Conservation (phyloP, 441 rosid species). For the Syzygium syzygioides region DNA sequence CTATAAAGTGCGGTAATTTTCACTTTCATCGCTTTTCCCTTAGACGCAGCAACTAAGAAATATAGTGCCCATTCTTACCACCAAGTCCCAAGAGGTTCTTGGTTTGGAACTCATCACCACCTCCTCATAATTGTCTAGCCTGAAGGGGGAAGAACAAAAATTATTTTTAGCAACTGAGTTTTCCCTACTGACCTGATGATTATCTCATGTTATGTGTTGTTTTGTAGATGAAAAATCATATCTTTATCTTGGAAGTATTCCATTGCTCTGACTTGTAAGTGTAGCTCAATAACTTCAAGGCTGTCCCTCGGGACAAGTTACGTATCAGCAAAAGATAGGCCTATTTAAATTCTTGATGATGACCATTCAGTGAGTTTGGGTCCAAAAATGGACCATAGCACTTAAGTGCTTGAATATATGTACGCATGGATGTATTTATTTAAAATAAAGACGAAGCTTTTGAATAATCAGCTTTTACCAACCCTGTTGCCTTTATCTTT, state of each 20-base stretch:
- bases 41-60: not conserved
- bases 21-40: not conserved
- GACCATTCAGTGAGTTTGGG: not conserved
- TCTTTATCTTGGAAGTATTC: not conserved
- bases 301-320: not conserved
- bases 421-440: not conserved
- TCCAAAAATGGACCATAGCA: not conserved
- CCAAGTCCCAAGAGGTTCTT: not conserved
- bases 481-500: conserved; percentile 32
- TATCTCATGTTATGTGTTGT: not conserved
- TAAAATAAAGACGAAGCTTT: not conserved
- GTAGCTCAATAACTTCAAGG: not conserved
- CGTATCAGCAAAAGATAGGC: not conserved
- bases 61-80: not conserved
- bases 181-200: not conserved
- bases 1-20: not conserved
- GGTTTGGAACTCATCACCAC: not conserved
- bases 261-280: not conserved
- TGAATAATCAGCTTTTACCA: conserved; percentile 8
- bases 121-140: not conserved
- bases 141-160: not conserved
- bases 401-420: not conserved
- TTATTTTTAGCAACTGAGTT: not conserved
- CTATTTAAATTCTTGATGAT: not conserved
- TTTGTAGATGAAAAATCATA: not conserved